Base-by-base conservation (phyloP, 495 filamentous ascomycete species). In the Clohesyomyces aquaticus region DNA sequence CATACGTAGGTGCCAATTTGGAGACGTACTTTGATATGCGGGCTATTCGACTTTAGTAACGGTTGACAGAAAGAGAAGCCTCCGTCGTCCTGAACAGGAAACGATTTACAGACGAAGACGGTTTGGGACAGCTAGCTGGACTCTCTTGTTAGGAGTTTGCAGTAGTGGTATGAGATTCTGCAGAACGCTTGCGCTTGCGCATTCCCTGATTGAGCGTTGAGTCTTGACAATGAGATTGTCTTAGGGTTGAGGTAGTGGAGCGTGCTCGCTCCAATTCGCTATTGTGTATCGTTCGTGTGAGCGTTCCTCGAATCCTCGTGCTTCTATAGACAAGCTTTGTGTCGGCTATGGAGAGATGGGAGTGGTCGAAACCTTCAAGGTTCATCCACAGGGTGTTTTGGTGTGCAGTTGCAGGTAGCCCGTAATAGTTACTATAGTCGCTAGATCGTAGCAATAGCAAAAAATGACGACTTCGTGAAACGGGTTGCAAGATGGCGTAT, bases 281-380 rank as follows among this genome's bases (percentile, higher is more conserved):
- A 4, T 50, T 28, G 43, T 18, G 25, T 19, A 26, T 19, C 56
- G 28, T 50, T 41, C 21, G 14, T 59, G 25, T 32, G 38, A 19
- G 2, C 56, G n/a, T 52, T 38, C 32, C 11, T 55, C n/a, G n/a
- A n/a, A n/a, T n/a, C 23, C 27, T 53, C 47, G 26, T 32, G 3
- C n/a, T 53, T 28, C 26, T 64, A 64, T 64, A 58, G 61, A 32
- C 61, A 56, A 18, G 61, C 61, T 58, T 64, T 45, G 61, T 19
- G 19, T 22, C 45, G n/a, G 35, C 43, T 23, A 48, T 49, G 19
- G 2, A 1, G 14, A n/a, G 19, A 50, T 11, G 9, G 46, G n/a
- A 18, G 12, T 50, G 47, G 45, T 46, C 47, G 52, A 28, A 51
- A 51, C 27, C 18, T 19, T 21, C 2, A 14, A 45, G 26, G 11